Conservation (phyloP, 2,329 filamentous ascomycete species). For the Tothia fuscella region DNA sequence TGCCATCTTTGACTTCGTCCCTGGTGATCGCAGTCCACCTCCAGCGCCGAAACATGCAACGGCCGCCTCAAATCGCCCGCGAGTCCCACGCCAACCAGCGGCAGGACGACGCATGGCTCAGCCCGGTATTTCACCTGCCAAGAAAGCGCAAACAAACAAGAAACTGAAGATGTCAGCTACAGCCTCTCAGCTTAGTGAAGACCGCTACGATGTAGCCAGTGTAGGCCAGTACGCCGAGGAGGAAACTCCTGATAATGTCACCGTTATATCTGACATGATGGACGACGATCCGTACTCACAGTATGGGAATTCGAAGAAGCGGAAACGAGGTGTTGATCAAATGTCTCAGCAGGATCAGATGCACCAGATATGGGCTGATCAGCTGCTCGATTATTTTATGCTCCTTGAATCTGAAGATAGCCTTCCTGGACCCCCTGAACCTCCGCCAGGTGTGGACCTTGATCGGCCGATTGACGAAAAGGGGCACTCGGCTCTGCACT, state of each 20-base stretch:
- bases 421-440: slow-evolving; percentile 56
- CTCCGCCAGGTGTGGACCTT: slow-evolving; percentile 75
- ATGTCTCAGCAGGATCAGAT: slow-evolving; percentile 61
- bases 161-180: slow-evolving; percentile 4
- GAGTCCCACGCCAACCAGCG: slow-evolving; percentile 55
- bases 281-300: slow-evolving; percentile 74
- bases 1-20: slow-evolving; percentile 79
- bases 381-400: slow-evolving; percentile 92
- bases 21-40: slow-evolving; percentile 78
- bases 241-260: slow-evolving; percentile 72
- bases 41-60: slow-evolving; percentile 83
- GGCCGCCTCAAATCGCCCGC: slow-evolving; percentile 61
- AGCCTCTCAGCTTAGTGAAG: slow-evolving; percentile 4
- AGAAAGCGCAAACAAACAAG: slow-evolving; percentile 1
- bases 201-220: slow-evolving; percentile 44
- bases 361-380: slow-evolving; percentile 83
- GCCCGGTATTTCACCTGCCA: slow-evolving; percentile 1
- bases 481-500: slow-evolving; percentile 85
- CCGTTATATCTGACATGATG: slow-evolving; percentile 71
- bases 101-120: slow-evolving; percentile 31
- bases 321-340: slow-evolving; percentile 57
- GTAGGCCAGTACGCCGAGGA: slow-evolving; percentile 48
- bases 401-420: slow-evolving; percentile 68
- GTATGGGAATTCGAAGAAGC: slow-evolving; percentile 50
- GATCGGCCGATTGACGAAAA: slow-evolving; percentile 91